Base-by-base conservation (phyloP, 768 basidiomycete genomes). In the Lactarius sanguifluus region DNA sequence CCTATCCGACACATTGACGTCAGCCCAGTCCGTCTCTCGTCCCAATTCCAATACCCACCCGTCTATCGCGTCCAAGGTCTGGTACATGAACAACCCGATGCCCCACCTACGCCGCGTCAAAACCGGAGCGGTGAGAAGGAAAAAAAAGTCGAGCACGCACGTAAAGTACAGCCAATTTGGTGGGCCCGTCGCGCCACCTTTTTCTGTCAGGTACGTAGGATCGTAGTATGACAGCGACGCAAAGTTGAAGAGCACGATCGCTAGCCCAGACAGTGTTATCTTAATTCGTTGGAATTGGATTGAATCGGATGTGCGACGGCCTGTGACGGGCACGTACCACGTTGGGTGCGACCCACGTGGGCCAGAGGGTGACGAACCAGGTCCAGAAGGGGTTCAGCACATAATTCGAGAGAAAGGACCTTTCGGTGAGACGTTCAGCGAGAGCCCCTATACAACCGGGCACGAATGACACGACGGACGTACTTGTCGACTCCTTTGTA, bases 161-260 rank as follows among this genome's bases (percentile, higher is more conserved):
- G 93, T 93, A 73, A 91, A 90, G 76, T 96, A 98, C 20, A 98
- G 79, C 95, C 95, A 96, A 50, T 83, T 81, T 0, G 95, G 94
- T 2, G 87, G 87, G 1, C 85, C 84, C 9, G 73, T 71, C 7
- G 79, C 82, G 5, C 86, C 87, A 6, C 85, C 88, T 65, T 86
- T 85, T 64, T 90, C 84, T 12, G 86, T 82, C 56, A 89, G 79
- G 75, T 91, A 92, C 34, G 81, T 74, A 2, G 92, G 92, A 76
- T 98, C 95, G 73, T 89, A 94, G 73, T 89, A 88, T 2, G 96
- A 70, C 70, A 98, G 76, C 1, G 94, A 94, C 59, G 82, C 74
- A 70, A 98, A 90, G 79, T 99, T 98, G 73, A 90, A 67, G 65
- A 90, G 79, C 68, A 98, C 90, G 64, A 97, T 86, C 28, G 75